Percentiles rank a stretch among this genome's conserved stretches.
Evolutionary conservation across 306 rosid genomes (phyloP).

Genomic region (Ammopiptanthus mongolicus): DNA sequence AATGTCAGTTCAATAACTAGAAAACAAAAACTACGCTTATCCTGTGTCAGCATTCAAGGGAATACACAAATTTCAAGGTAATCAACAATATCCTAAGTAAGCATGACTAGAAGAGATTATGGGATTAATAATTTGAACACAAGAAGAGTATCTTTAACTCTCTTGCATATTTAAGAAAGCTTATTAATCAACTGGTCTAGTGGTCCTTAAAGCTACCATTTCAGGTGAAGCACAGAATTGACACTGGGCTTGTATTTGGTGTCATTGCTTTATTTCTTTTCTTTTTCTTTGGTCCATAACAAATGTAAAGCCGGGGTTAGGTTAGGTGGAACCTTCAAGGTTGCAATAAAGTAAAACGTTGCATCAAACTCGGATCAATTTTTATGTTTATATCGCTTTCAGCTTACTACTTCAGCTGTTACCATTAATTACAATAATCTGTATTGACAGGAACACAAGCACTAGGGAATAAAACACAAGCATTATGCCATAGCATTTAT

Average conservation of each 20-base stretch:
- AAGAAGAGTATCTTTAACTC: neutral
- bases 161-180: slow-evolving; percentile 14
- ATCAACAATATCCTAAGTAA: neutral
- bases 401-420: slow-evolving; percentile 15
- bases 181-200: slow-evolving; percentile 17
- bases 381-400: slow-evolving; percentile 34
- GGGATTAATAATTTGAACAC: slow-evolving; percentile 4
- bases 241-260: slow-evolving; percentile 12
- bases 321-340: slow-evolving; percentile 25
- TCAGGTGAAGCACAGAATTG: slow-evolving; percentile 1
- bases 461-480: slow-evolving; percentile 8
- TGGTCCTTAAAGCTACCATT: slow-evolving; percentile 35
- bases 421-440: slow-evolving; percentile 10
- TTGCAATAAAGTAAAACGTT: slow-evolving; percentile 23
- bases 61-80: slow-evolving; percentile 13
- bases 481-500: neutral
- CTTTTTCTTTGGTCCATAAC: neutral
- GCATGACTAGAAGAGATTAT: slow-evolving; percentile 1
- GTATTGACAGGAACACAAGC: slow-evolving; percentile 16
- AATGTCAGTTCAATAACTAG: neutral
- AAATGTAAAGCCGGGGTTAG: slow-evolving; percentile 19
- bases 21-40: neutral
- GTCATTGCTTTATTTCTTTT: neutral
- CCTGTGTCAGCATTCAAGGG: neutral
- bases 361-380: slow-evolving; percentile 14